Base-by-base conservation (phyloP, 2,329 filamentous ascomycete genomes). In the Penicillium rolfsii region DNA sequence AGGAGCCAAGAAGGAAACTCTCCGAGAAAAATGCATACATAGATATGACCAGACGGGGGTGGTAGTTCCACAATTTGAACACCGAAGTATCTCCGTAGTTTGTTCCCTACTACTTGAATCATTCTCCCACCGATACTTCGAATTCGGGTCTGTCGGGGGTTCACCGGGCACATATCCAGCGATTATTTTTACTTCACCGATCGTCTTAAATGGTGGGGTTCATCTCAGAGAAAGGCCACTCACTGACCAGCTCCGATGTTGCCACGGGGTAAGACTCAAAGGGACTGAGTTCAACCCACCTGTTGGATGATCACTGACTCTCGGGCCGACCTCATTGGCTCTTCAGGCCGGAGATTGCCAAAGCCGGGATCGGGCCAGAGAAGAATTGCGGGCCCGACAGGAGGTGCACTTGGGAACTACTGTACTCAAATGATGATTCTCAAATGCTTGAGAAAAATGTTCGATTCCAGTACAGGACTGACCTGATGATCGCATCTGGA, bases 241-340 rank as follows among this genome's bases (percentile, higher is more conserved):
- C 19, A 45, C 55, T 52, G 48, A 38, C 28, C 38, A 12, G 45
- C 55, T 52, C 55, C 55, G 28, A 30, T 6, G 22, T 52, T 52
- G 55, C 46, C 55, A 52, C 48, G 48, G 41, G 36, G 26, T n/a
- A 38, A 33, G 35, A 41, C 35, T 26, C 4, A 41, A 19, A n/a
- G 19, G 43, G 55, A 33, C n/a, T 50, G 45, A 38, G 55, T 22
- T 52, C 28, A 28, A 46, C 22, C n/a, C 38, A 52, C n/a, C 3
- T 24, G 7, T 28, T 38, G 55, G 19, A 41, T 22, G 46, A 58
- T 52, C 55, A 52, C 38, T 52, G 28, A 30, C 48, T 48, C 36
- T 26, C 24, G 54, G 55, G 38, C 48, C 35, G 55, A 16, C 16
- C 38, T 52, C 38, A 35, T 52, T 58, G 48, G 35, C 55, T 36